These are phyloP conservation scores for Auxenochlorella protothecoides DNA, from an alignment of 139 green algal genomes.

Conservation along the genomic window DNA sequence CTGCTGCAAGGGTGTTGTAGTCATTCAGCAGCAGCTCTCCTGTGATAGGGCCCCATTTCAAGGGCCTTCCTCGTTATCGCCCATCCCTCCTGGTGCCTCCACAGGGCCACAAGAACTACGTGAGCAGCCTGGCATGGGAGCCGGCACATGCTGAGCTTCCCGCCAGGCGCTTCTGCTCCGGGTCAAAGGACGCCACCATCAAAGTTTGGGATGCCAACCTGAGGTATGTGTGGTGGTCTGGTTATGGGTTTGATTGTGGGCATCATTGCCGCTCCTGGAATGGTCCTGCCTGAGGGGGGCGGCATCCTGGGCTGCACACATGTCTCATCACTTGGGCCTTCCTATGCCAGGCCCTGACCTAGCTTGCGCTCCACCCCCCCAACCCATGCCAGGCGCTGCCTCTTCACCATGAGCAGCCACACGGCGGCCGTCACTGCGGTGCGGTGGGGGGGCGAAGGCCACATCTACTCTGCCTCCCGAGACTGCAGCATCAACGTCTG, in stretches of 20 bases:
- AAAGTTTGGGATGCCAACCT: constrained; percentile 40
- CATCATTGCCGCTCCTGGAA: too few relatives aligned
- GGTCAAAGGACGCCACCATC: constrained; percentile 72
- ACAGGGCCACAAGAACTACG: constrained; percentile 86
- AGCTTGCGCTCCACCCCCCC: background rate
- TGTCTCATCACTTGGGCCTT: background rate
- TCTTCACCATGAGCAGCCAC: constrained; percentile 54
- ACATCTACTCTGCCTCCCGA: constrained; percentile 74
- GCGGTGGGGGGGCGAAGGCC: constrained; percentile 85
- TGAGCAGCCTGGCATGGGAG: constrained; percentile 88
- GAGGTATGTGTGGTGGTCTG: background rate
- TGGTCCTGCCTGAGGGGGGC: too few relatives aligned
- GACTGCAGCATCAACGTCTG: constrained; percentile 87
- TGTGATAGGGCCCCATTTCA: too few relatives aligned
- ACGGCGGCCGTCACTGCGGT: constrained; percentile 66
- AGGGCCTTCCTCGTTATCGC: background rate
- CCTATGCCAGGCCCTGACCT: background rate
- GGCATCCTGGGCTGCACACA: too few relatives aligned
- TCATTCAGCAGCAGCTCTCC: too few relatives aligned
- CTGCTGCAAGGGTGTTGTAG: constrained; percentile 4
- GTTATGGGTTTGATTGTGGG: too few relatives aligned
- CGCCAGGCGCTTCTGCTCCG: constrained; percentile 56
- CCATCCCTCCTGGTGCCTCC: background rate
- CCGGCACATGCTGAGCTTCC: constrained; percentile 77
- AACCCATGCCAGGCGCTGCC: constrained; percentile 19